Evolutionary conservation across 257 asterid species (phyloP).

Genomic region (Linderniella brevidens): DNA sequence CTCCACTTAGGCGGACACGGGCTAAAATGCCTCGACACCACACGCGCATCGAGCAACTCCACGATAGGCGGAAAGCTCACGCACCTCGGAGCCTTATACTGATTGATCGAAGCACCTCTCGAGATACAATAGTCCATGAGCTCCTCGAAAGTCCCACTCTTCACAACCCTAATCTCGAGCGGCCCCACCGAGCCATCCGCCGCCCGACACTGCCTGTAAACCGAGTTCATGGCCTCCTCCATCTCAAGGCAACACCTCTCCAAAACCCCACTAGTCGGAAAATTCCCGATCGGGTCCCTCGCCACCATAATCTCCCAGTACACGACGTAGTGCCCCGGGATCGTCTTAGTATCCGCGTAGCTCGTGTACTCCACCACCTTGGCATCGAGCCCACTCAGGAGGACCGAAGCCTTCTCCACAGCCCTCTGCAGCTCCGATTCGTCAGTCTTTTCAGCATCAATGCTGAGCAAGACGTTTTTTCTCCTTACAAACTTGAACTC

Average conservation of each 20-base stretch:
- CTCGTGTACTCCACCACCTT: conserved; percentile 60
- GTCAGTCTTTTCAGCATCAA: conserved; percentile 63
- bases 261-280: conserved; percentile 22
- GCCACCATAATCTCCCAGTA: conserved; percentile 55
- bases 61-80: conserved; percentile 51
- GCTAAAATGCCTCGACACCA: conserved; percentile 46
- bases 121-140: conserved; percentile 75
- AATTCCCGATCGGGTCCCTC: conserved; percentile 16
- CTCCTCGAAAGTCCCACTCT: conserved; percentile 62
- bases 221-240: conserved; percentile 63
- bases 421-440: conserved; percentile 62
- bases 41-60: conserved; percentile 56
- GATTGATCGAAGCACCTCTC: conserved; percentile 74
- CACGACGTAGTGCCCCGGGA: conserved; percentile 74
- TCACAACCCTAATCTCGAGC: conserved; percentile 61
- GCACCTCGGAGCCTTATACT: conserved; percentile 82
- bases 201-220: conserved; percentile 60
- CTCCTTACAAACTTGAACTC: conserved; percentile 55
- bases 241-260: conserved; percentile 11
- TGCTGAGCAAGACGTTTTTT: conserved; percentile 53
- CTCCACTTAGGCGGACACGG: conserved; percentile 53
- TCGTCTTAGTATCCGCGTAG: conserved; percentile 34
- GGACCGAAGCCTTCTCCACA: conserved; percentile 29
- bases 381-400: conserved; percentile 19
- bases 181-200: conserved; percentile 70